Percentiles rank a stretch among this genome's conserved stretches.
phyloP scores from a whole-genome alignment of 441 rosid genomes.

The Aquilaria agallochum region DNA sequence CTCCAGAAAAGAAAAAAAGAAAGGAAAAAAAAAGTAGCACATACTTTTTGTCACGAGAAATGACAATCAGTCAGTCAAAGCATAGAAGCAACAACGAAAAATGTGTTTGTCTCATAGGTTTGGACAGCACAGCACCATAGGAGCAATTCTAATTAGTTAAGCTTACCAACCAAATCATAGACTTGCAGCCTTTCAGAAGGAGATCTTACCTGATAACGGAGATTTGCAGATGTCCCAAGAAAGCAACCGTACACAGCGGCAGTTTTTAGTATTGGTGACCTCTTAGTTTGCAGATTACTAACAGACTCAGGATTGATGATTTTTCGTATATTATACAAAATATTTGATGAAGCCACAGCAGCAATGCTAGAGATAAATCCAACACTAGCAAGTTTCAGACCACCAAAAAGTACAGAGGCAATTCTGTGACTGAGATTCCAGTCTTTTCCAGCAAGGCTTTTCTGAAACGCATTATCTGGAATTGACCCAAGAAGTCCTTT shows the following conservation, averaged over 20 bases:
- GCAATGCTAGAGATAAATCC: slow-evolving; percentile 85
- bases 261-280: slow-evolving; percentile 91
- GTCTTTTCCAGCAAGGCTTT: slow-evolving; percentile 74
- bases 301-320: slow-evolving; percentile 46
- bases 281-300: slow-evolving; percentile 43
- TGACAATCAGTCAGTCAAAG: too few relatives aligned
- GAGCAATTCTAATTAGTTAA: too few relatives aligned
- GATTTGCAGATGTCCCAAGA: slow-evolving; percentile 88
- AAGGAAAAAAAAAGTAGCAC: not conserved
- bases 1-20: not conserved
- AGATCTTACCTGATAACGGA: slow-evolving; percentile 76
- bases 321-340: slow-evolving; percentile 42
- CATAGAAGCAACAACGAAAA: too few relatives aligned
- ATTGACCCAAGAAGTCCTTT: slow-evolving; percentile 81
- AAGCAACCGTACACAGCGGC: slow-evolving; percentile 73
- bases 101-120: too few relatives aligned
- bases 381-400: slow-evolving; percentile 77
- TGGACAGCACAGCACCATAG: too few relatives aligned
- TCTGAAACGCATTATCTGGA: slow-evolving; percentile 94
- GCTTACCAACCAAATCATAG: too few relatives aligned
- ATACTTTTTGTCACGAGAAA: not conserved
- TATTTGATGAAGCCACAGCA: slow-evolving; percentile 81
- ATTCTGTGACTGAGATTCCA: slow-evolving; percentile 76
- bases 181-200: too few relatives aligned
- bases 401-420: slow-evolving; percentile 82